Conservation (phyloP, 2,329 filamentous ascomycete species). For the Neodidymelliopsis sp. region DNA sequence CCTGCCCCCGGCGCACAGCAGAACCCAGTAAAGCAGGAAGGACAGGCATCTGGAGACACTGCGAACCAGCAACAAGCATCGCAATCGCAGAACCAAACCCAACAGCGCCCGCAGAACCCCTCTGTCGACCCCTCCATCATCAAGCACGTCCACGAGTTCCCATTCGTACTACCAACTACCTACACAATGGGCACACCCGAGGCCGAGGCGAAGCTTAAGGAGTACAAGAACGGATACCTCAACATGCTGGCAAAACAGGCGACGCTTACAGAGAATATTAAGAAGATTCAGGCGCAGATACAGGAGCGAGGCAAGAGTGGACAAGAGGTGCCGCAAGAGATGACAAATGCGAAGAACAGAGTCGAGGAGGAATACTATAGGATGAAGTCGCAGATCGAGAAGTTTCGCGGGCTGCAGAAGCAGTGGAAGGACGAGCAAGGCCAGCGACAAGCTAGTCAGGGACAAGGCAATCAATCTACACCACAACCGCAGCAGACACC, state of each 20-base stretch:
- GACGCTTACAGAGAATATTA: conserved; percentile 33
- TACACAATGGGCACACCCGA: conserved; percentile 45
- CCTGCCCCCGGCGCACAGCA: conserved; percentile 33
- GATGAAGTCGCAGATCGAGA: conserved; percentile 44
- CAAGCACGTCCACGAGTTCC: conserved; percentile 48
- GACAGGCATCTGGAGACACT: conserved; percentile 7
- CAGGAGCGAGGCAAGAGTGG: conserved; percentile 41
- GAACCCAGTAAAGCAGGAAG: conserved; percentile 33
- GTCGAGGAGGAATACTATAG: conserved; percentile 40
- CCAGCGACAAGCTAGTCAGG: conserved; percentile 43
- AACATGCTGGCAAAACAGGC: conserved; percentile 46
- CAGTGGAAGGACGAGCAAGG: conserved; percentile 44
- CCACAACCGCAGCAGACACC: conserved; percentile 28
- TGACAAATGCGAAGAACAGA: conserved; percentile 35
- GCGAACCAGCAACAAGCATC: conserved; percentile 15
- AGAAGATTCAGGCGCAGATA: conserved; percentile 37
- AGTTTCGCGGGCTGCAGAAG: conserved; percentile 46
- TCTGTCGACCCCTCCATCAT: conserved; percentile 45
- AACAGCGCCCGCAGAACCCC: conserved; percentile 20
- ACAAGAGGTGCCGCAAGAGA: conserved; percentile 44
- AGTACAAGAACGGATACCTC: conserved; percentile 45
- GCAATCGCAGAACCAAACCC: conserved; percentile 17
- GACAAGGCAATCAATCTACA: conserved; percentile 33
- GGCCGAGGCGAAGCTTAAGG: conserved; percentile 46
- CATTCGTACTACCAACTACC: conserved; percentile 39